Evolutionary conservation across 257 asterid species (phyloP).

Genomic region (Solanum tarijense): DNA sequence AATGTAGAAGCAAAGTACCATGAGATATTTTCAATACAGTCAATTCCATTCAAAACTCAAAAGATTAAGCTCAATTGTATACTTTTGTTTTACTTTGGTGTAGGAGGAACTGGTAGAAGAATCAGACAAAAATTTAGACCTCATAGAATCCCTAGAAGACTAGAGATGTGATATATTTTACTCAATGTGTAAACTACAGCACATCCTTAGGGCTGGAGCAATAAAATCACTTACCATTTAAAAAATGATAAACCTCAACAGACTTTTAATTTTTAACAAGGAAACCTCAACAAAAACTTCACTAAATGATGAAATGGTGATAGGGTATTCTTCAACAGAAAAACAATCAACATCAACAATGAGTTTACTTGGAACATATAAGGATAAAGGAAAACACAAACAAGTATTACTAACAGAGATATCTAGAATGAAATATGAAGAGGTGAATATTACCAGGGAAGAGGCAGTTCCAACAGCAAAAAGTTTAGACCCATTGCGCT

Average conservation of each 20-base stretch:
- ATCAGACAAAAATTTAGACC: background rate
- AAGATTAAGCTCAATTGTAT: background rate
- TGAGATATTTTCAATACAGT: background rate
- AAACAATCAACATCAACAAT: background rate
- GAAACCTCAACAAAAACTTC: background rate
- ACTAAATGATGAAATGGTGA: background rate
- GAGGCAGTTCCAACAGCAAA: constrained; percentile 93
- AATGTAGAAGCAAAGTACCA: background rate
- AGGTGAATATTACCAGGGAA: constrained; percentile 55
- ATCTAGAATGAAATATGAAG: background rate
- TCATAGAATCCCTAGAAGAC: background rate
- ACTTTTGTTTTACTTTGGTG: background rate
- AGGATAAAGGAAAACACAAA: background rate
- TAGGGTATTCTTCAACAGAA: background rate
- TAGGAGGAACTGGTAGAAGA: background rate
- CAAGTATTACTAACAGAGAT: background rate
- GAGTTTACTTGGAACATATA: background rate
- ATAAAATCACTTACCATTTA: background rate
- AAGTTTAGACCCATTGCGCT: constrained; percentile 91
- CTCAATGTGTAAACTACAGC: background rate
- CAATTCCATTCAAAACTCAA: background rate
- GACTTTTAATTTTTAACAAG: background rate
- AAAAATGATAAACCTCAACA: background rate
- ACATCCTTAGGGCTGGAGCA: background rate
- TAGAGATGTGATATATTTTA: background rate